Base-by-base conservation (phyloP, 257 asterid species). In the Lithospermum erythrorhizon region DNA sequence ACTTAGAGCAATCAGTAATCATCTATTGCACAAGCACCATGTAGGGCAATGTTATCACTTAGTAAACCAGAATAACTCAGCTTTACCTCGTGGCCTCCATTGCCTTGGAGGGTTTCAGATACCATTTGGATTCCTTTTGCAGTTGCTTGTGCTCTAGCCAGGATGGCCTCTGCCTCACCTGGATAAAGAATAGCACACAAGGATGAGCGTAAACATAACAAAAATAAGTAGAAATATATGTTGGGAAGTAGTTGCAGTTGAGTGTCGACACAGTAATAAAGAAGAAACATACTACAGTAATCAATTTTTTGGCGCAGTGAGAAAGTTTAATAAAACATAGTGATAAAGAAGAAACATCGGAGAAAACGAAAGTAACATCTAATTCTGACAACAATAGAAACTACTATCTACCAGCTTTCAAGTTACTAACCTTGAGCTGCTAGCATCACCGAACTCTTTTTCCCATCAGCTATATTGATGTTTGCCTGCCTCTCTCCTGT, bases 121-220 rank as follows among this genome's bases (percentile, higher is more conserved):
- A 87, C 95, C 85, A 83, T 47, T 2, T 69, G 74, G 58, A 90
- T 83, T 65, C 94, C 96, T 78, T 87, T 80, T 18, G 94, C 82
- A 30, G 91, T 87, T 41, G 98, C 96, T 65, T 82, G 76, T 65
- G 96, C 86, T 72, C 77, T 79, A 59, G 91, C 95, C 67, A 82
- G 79, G 65, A 90, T 90, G 52, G 98, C 96, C 79, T 85, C 87
- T 55, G 98, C 98, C 73, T 91, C 98, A 70, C 95, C 98, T 91
- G 82, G 59, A 56, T 3, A 9, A 56, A 53, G 23, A 71, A 64
- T 17, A 59, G 3, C 22, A 63, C 45, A 30, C 22, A 22, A 15
- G 23, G 0, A 53, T 21, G 20, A 18, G 37, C 8, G 16, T 23
- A 17, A 6, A 58, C n/a, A 24, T 35, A 35, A 14, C 4, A 29